Conservation (phyloP, 192 early-diverging fungal species). For the Jimgerdemannia lactiflua region DNA sequence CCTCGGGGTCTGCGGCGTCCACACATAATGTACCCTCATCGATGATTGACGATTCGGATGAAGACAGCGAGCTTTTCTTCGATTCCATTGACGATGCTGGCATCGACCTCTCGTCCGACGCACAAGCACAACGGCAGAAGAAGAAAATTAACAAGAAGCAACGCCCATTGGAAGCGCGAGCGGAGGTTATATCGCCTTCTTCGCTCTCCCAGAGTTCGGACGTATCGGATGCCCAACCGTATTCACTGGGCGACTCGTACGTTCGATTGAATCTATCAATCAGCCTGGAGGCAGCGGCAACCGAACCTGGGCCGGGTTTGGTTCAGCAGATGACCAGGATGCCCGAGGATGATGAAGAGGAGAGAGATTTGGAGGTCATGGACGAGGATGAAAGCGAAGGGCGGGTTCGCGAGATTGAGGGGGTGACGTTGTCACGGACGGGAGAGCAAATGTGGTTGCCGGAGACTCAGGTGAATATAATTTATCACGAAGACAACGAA, state of each 20-base stretch:
- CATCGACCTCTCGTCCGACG: constrained; percentile 1
- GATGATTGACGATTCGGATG: constrained; percentile 1
- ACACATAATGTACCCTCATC: neutral
- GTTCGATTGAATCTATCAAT: constrained; percentile 47
- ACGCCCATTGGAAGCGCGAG: neutral
- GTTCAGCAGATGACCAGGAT: constrained; percentile 5
- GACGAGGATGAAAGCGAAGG: constrained; percentile 49
- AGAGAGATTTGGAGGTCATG: constrained; percentile 27
- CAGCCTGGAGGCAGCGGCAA: constrained; percentile 37
- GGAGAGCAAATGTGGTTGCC: constrained; percentile 68
- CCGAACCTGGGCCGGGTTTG: constrained; percentile 15
- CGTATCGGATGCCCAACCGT: constrained; percentile 11
- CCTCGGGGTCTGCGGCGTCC: neutral
- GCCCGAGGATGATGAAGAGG: constrained; percentile 15
- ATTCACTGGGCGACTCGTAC: constrained; percentile 47
- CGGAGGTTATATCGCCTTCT: constrained; percentile 13
- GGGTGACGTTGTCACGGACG: constrained; percentile 51
- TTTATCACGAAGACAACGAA: neutral
- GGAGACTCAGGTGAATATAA: constrained; percentile 48
- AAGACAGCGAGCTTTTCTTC: constrained; percentile 17
- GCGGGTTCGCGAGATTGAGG: constrained; percentile 37
- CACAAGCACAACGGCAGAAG: neutral
- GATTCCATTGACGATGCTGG: constrained; percentile 24
- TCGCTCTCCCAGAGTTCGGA: constrained; percentile 25
- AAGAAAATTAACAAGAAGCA: neutral